Evolutionary conservation across 148 eudicot species (phyloP), one percentile per base, ranked within the genome.

Genomic region (Persicaria tinctoria): DNA sequence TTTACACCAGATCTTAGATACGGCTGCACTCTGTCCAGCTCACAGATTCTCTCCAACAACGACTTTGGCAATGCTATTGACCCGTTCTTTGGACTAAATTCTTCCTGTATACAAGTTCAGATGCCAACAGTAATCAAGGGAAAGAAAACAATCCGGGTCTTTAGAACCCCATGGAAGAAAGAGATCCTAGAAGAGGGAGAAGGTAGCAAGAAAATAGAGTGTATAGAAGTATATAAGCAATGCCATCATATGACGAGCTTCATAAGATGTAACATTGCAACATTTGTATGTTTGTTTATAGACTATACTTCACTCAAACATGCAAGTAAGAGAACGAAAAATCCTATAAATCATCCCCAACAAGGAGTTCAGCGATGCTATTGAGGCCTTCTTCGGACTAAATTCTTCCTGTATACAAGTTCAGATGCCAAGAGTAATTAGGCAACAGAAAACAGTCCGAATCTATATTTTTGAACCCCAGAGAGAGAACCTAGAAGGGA

Each of bases 21-120:
- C 5, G 77, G 77, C n/a, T 75, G 77, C 32, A 64, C 50, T n/a
- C 41, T 45, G 20, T 62, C 77, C 56, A 75, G 59, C 55, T 75
- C 77, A 75, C 77, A 38, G 8, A 75, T 62, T 18, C 63, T 66
- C 72, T 63, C 70, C 10, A 75, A n/a, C 77, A 75, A 57, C 3
- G 72, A 17, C 66, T 49, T 64, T 10, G 77, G 77, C 56, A 75
- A 46, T 20, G 47, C 46, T 32, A 56, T n/a, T 20, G 77, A 75
- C 3, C 77, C 71, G 38, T 32, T 62, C 56, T 62, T 75, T 27
- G 27, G 45, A 13, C 46, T 49, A 4, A 4, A 1, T 62, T 62
- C 77, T 18, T 47, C 56, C 71, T 75, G 56, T 12, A 46, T 46
- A 60, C 47, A 60, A 75, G 16, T 47, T 41, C 66, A 18, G 18